phyloP scores from a whole-genome alignment of 2,329 filamentous ascomycete genomes.

The Triangularia setosa region DNA sequence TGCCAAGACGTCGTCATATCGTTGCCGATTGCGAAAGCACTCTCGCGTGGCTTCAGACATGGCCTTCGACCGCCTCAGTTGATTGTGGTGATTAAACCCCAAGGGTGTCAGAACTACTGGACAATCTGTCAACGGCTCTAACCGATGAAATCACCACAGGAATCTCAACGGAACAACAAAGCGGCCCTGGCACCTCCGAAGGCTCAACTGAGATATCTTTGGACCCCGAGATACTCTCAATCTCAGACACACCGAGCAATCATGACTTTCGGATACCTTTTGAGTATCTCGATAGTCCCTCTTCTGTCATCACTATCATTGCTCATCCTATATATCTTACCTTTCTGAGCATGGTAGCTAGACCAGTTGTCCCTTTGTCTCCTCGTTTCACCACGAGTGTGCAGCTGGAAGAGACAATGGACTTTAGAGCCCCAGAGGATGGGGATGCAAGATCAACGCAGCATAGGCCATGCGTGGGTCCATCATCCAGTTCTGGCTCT shows the following conservation, averaged over 20 bases:
- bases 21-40: not conserved
- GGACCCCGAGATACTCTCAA: constrained; percentile 1
- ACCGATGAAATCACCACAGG: no score
- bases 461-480: no score
- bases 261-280: not conserved
- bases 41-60: not conserved
- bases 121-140: no score
- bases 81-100: not conserved
- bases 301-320: not conserved
- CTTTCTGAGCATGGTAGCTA: no score
- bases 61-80: no score
- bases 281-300: not conserved
- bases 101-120: no score
- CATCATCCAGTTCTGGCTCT: no score
- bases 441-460: no score
- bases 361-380: no score
- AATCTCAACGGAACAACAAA: not conserved
- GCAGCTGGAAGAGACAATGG: no score
- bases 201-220: not conserved
- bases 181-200: not conserved
- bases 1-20: not conserved
- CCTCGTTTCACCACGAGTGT: no score
- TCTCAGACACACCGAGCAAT: not conserved
- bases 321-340: not conserved
- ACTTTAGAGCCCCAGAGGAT: no score